phyloP scores from a whole-genome alignment of 768 basidiomycete genomes.

The Lactarius sp. region DNA sequence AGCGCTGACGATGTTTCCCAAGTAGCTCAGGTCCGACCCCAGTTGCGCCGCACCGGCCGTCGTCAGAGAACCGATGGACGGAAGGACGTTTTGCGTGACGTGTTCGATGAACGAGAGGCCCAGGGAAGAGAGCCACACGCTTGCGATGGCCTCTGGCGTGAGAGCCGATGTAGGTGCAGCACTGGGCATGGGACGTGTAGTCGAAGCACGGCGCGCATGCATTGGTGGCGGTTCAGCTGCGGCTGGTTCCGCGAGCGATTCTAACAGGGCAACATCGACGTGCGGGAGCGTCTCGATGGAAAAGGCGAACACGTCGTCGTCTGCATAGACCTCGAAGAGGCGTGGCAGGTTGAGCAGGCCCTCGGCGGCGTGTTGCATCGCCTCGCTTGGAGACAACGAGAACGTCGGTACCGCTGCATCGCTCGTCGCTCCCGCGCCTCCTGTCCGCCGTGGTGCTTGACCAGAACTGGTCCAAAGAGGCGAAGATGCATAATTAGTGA shows the following conservation, averaged over 20 bases:
- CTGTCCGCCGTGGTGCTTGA: conserved; percentile 44
- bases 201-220: conserved; percentile 36
- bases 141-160: conserved; percentile 76
- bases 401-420: conserved; percentile 82
- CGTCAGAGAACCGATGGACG: conserved; percentile 61
- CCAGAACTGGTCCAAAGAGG: conserved; percentile 58
- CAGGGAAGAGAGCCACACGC: conserved; percentile 91
- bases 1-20: conserved; percentile 85
- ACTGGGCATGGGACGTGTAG: conserved; percentile 8
- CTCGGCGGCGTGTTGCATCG: conserved; percentile 84
- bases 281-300: conserved; percentile 79
- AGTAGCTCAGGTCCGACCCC: conserved; percentile 79
- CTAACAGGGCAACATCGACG: conserved; percentile 52
- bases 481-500: conserved; percentile 63
- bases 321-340: conserved; percentile 90
- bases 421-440: conserved; percentile 35
- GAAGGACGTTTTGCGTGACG: conserved; percentile 65
- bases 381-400: conserved; percentile 86
- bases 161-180: conserved; percentile 29
- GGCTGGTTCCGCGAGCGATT: conserved; percentile 41
- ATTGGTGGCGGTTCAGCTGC: conserved; percentile 24
- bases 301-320: conserved; percentile 86
- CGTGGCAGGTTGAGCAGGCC: conserved; percentile 91
- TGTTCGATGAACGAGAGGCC: conserved; percentile 73
- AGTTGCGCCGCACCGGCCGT: conserved; percentile 75